Evolutionary conservation across 768 basidiomycete genomes (phyloP).

Genomic region (Strobilomyces confusus): DNA sequence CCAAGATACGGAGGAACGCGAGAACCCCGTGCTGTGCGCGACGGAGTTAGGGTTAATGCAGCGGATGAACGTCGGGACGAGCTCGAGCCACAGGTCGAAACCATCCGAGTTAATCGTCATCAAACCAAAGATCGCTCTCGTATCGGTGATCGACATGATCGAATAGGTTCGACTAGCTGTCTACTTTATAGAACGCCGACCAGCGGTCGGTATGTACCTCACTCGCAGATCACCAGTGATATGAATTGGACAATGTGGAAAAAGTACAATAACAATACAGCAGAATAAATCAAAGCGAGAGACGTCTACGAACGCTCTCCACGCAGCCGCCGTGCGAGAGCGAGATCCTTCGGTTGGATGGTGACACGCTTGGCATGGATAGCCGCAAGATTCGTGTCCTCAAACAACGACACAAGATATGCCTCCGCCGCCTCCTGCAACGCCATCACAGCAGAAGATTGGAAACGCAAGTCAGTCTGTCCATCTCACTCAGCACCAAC

Average conservation of each 20-base stretch:
- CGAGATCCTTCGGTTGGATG: constrained; percentile 69
- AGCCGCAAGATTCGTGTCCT: constrained; percentile 80
- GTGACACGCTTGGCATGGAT: constrained; percentile 85
- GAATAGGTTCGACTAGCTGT: not conserved
- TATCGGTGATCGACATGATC: constrained; percentile 26
- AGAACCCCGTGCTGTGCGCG: constrained; percentile 28
- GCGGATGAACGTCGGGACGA: constrained; percentile 11
- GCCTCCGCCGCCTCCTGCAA: constrained; percentile 75
- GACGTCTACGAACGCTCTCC: not conserved
- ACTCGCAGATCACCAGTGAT: not conserved
- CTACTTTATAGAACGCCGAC: not conserved
- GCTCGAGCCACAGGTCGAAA: constrained; percentile 7
- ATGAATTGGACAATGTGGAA: not conserved
- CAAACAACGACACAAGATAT: constrained; percentile 73
- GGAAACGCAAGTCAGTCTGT: not conserved
- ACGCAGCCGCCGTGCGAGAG: not conserved
- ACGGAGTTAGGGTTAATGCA: constrained; percentile 33
- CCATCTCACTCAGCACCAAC: not conserved
- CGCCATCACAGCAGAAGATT: not conserved
- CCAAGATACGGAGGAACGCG: not conserved
- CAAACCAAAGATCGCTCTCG: constrained; percentile 34
- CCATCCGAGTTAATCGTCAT: constrained; percentile 24
- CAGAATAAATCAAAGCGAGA: not conserved
- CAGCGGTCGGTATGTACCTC: not conserved
- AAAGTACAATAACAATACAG: not conserved